Evolutionary conservation across 495 filamentous ascomycete species (phyloP), one percentile per base, ranked within the genome.

Genomic region (Xeromyces bisporus): DNA sequence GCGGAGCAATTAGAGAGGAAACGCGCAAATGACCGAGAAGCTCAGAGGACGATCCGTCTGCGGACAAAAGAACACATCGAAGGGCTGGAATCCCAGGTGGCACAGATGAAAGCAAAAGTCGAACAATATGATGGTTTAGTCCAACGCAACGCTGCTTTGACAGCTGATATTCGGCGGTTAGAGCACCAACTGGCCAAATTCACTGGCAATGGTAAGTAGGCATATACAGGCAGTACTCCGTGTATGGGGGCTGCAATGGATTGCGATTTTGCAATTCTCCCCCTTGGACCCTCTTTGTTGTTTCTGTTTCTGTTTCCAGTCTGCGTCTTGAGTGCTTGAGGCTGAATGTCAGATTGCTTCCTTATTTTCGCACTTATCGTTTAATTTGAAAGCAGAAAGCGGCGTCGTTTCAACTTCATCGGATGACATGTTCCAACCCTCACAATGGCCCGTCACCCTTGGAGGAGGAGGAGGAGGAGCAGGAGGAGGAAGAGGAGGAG

Each of bases 11-110:
- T 75, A 15, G 71, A 75, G 34, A 56, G 70, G 27, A 75, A 75
- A 40, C 62, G 71, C 31, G 69, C 68, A 29, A 73, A 73, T 45
- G 71, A 75, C 38, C 66, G 71, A 27, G 71, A 75, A 41, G 69
- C 71, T 17, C 71, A 75, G 38, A 56, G 69, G 35, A 67, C 64
- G n/a, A 75, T 72, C 36, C 64, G 69, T 12, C 65, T 69, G 36
- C 50, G 69, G 28, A 73, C 66, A 17, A 72, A 66, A 31, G 65
- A 68, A 31, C 66, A 68, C 40, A 73, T 73, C 34, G 69, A 73
- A 25, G 47, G 45, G 10, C 50, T 73, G 7, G 62, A 71, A 41
- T 44, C 48, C 12, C 57, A 63, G 36, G 54, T 73, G 6, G 52
- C 51, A 5, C 65, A 69, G 32, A 58, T 71, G 35, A 62, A 42